These are phyloP conservation scores for Macrotyloma uniflorum DNA, from an alignment of 306 rosid genomes.

Conservation along the genomic window DNA sequence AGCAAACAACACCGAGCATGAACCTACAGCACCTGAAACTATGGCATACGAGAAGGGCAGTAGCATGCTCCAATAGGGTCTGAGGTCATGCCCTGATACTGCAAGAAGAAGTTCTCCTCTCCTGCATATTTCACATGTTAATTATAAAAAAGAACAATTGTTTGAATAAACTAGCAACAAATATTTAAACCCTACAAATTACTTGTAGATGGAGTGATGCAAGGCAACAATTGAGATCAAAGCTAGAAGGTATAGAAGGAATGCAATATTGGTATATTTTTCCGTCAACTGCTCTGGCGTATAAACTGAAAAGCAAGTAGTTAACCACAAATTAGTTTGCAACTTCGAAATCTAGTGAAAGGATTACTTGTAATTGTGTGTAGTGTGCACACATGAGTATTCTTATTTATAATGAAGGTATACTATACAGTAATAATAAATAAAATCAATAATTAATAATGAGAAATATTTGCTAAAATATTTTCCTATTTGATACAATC, in stretches of 20 bases:
- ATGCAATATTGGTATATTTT: constrained; percentile 82
- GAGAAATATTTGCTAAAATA: too few relatives aligned
- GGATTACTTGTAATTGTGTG: too few relatives aligned
- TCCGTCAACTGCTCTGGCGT: constrained; percentile 95
- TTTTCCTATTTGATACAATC: too few relatives aligned
- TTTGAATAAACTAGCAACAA: constrained; percentile 22
- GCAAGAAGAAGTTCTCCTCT: constrained; percentile 78
- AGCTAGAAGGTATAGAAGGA: constrained; percentile 84
- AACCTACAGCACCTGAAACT: constrained; percentile 98
- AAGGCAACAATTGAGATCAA: constrained; percentile 75
- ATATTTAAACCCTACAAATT: constrained; percentile 31
- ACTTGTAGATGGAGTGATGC: constrained; percentile 88
- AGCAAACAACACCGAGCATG: constrained; percentile 97
- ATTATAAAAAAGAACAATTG: constrained; percentile 6
- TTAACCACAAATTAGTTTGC: constrained; percentile 33
- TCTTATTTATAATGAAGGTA: too few relatives aligned
- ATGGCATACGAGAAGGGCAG: constrained; percentile 95
- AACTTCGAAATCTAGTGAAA: constrained; percentile 12
- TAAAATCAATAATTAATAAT: too few relatives aligned
- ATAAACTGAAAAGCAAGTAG: constrained; percentile 69
- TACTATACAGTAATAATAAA: too few relatives aligned
- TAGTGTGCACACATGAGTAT: too few relatives aligned
- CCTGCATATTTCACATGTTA: constrained; percentile 57
- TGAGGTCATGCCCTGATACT: constrained; percentile 78
- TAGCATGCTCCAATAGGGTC: constrained; percentile 83